phyloP scores from a whole-genome alignment of 2,329 filamentous ascomycete genomes.

The Aspergillus quadrilineatus region DNA sequence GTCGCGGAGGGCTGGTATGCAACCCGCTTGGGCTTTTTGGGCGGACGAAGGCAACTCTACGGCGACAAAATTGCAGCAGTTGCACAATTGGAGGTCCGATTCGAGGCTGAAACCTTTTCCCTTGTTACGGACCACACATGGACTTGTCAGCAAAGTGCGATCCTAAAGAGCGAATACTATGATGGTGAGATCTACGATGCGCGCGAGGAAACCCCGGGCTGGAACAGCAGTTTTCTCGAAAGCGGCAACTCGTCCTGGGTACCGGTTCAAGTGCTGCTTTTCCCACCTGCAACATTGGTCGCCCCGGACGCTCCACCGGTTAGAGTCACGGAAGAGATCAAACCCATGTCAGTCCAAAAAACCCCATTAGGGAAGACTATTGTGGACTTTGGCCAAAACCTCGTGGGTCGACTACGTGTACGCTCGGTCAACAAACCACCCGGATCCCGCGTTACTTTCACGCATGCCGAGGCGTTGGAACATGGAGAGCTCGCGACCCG shows the following conservation, averaged over 20 bases:
- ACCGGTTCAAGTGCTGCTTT: conserved; percentile 32
- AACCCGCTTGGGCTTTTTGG: conserved; percentile 33
- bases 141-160: conserved; percentile 22
- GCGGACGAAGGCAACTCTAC: conserved; percentile 16
- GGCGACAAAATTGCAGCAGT: conserved; percentile 26
- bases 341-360: conserved; percentile 27
- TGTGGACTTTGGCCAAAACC: conserved; percentile 60
- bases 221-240: conserved; percentile 21
- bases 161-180: conserved; percentile 46
- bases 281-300: conserved; percentile 37
- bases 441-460: conserved; percentile 35
- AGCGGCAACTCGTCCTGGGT: conserved; percentile 18
- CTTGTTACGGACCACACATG: conserved; percentile 27
- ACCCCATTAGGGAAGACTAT: conserved; percentile 49
- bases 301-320: conserved; percentile 49
- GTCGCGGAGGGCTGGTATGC: conserved; percentile 55
- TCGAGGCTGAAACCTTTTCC: conserved; percentile 15
- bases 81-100: conserved; percentile 30
- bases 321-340: conserved; percentile 33
- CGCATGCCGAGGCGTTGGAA: conserved; percentile 58
- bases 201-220: conserved; percentile 28
- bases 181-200: conserved; percentile 55
- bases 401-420: conserved; percentile 53
- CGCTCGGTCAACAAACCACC: conserved; percentile 18
- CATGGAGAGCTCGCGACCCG: conserved; percentile 43